These are phyloP conservation scores for Naganishia sp. DNA, from an alignment of 1,284 basidiomycete species.

Conservation along the genomic window DNA sequence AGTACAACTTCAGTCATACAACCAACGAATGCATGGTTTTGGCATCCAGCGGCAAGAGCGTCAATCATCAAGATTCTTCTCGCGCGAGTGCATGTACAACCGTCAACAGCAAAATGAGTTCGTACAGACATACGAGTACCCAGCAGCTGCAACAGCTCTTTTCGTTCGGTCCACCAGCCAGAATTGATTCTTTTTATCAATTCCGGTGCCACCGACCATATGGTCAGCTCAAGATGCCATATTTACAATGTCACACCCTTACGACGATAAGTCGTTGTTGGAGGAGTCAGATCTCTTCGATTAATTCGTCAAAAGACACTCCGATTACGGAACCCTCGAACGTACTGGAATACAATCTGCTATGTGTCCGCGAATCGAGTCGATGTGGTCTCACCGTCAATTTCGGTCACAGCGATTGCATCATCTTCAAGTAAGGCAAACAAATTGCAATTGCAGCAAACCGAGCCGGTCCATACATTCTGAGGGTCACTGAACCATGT, in stretches of 20 bases:
- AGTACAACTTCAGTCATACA: too few species aligned
- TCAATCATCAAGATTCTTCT: too few species aligned
- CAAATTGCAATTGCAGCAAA: not conserved
- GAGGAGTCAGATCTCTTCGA: not conserved
- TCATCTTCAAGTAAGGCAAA: not conserved
- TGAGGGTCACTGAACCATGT: not conserved
- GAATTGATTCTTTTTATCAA: not conserved
- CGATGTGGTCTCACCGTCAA: not conserved
- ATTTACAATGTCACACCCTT: not conserved
- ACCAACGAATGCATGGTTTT: too few species aligned
- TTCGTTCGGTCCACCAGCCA: too few species aligned
- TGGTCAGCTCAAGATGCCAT: not conserved
- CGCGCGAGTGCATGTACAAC: too few species aligned
- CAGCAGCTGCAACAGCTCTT: too few species aligned
- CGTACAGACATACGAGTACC: too few species aligned
- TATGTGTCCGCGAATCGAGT: conserved; percentile 2
- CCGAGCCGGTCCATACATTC: conserved; percentile 8
- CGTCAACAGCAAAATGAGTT: too few species aligned
- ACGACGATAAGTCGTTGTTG: not conserved
- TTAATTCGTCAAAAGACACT: conserved; percentile 3
- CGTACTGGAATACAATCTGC: conserved; percentile 7
- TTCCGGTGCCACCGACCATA: conserved; percentile 4
- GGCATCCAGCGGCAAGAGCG: too few species aligned
- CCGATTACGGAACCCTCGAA: not conserved
- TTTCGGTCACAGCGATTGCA: not conserved